Evolutionary conservation across 495 filamentous ascomycete genomes (phyloP).

Genomic region (Hypoxylon subgilvum): DNA sequence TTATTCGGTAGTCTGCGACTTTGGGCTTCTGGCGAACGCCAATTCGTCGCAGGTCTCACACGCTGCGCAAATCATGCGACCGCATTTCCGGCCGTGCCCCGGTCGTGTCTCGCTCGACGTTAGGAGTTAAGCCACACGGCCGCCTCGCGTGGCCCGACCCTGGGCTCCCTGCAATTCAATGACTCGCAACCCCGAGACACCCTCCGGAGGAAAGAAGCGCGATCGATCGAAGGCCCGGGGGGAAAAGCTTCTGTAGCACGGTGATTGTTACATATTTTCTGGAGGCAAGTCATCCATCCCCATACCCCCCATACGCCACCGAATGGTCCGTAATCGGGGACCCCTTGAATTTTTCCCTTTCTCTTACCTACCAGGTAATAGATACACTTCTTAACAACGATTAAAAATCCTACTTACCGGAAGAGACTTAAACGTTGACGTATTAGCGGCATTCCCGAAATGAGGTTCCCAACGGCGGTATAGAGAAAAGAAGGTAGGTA

Average conservation of each 20-base stretch:
- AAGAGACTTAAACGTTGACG: too few relatives aligned
- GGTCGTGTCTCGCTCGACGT: constrained; percentile 1
- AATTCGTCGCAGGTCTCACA: constrained; percentile 12
- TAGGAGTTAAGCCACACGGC: constrained; percentile 25
- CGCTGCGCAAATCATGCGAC: constrained; percentile 27
- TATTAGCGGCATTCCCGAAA: constrained; percentile 13
- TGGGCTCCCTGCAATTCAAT: too few relatives aligned
- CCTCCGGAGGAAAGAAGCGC: background rate
- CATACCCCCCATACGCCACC: background rate
- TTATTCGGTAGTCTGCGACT: background rate
- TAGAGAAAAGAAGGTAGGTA: constrained; percentile 1
- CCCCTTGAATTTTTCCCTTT: background rate
- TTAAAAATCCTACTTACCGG: background rate
- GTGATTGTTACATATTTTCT: background rate
- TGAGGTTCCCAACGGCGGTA: background rate
- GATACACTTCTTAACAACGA: background rate
- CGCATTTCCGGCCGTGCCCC: constrained; percentile 21
- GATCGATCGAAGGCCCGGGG: constrained; percentile 9
- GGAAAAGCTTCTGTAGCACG: background rate
- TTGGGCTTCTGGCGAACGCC: too few relatives aligned
- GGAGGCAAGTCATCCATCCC: too few relatives aligned
- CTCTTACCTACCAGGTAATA: background rate
- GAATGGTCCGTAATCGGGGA: background rate
- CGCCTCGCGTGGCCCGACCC: constrained; percentile 13
- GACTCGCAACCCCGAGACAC: too few relatives aligned